phyloP scores from a whole-genome alignment of 106 monocot genomes.

The Dendrobium huoshanense region DNA sequence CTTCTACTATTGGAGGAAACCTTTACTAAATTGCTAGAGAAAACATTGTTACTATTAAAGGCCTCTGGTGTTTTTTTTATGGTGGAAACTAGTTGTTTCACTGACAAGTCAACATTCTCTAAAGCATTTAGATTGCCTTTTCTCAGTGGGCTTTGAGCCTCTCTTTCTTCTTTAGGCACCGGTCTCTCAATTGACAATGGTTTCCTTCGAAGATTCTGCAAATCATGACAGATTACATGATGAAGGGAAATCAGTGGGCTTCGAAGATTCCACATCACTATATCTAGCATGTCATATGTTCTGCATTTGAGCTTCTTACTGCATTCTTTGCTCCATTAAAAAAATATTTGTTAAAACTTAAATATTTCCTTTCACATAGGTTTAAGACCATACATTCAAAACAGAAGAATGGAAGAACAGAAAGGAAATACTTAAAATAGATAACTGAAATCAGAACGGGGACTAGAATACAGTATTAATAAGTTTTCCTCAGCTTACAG shows the following conservation, averaged over 20 bases:
- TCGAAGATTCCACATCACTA: background rate
- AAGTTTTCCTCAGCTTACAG: background rate
- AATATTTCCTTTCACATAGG: background rate
- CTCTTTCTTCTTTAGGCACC: slow-evolving; percentile 33
- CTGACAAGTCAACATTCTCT: slow-evolving; percentile 29
- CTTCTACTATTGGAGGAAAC: slow-evolving; percentile 16
- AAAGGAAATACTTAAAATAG: background rate
- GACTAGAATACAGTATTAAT: too few relatives aligned
- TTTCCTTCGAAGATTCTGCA: slow-evolving; percentile 52
- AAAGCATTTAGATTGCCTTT: slow-evolving; percentile 21
- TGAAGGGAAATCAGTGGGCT: slow-evolving; percentile 1
- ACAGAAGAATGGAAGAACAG: background rate
- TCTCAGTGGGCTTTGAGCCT: slow-evolving; percentile 23
- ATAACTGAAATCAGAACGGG: too few relatives aligned
- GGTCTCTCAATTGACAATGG: slow-evolving; percentile 23
- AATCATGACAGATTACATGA: slow-evolving; percentile 7
- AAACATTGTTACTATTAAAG: slow-evolving; percentile 21
- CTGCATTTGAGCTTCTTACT: background rate
- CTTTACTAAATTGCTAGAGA: slow-evolving; percentile 39
- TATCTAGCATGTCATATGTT: background rate
- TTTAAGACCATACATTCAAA: background rate
- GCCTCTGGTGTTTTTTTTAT: slow-evolving; percentile 38
- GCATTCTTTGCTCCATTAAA: background rate
- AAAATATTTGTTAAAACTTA: background rate
- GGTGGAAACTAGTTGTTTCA: slow-evolving; percentile 16